phyloP scores from a whole-genome alignment of 2,329 filamentous ascomycete genomes.

The Colletotrichum liriopes region DNA sequence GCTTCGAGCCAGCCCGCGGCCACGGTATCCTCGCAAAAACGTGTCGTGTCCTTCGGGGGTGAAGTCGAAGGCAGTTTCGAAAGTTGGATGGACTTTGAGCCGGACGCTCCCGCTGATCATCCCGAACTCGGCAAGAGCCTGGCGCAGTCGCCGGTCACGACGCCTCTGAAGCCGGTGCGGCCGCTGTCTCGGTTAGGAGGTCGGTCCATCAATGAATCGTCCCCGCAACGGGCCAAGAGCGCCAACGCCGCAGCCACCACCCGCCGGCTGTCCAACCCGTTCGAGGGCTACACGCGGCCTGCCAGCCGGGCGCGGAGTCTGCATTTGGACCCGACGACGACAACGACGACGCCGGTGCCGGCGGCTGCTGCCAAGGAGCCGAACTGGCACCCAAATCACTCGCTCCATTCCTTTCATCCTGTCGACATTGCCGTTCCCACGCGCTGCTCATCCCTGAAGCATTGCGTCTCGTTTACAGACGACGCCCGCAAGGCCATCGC shows the following conservation, averaged over 20 bases:
- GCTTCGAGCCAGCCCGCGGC: slow-evolving; percentile 49
- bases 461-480: slow-evolving; percentile 34
- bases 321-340: slow-evolving; percentile 21
- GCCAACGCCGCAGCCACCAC: slow-evolving; percentile 36
- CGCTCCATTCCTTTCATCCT: slow-evolving; percentile 16
- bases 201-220: slow-evolving; percentile 38
- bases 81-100: slow-evolving; percentile 46
- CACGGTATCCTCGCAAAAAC: slow-evolving; percentile 47
- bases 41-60: slow-evolving; percentile 29
- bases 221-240: slow-evolving; percentile 37
- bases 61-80: slow-evolving; percentile 29
- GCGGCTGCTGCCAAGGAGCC: slow-evolving; percentile 12
- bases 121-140: slow-evolving; percentile 41
- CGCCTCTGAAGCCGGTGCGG: slow-evolving; percentile 40
- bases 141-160: slow-evolving; percentile 33
- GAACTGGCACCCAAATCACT: slow-evolving; percentile 25
- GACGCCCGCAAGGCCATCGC: slow-evolving; percentile 37
- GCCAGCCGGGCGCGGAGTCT: slow-evolving; percentile 41
- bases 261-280: slow-evolving; percentile 36
- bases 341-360: not conserved
- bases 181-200: slow-evolving; percentile 36
- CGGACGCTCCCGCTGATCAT: slow-evolving; percentile 36
- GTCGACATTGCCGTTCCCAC: slow-evolving; percentile 42
- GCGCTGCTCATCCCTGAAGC: slow-evolving; percentile 39
- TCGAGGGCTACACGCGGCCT: slow-evolving; percentile 39